A percentile compares a stretch with the other conserved stretches of the same genome.
phyloP scores from a whole-genome alignment of 2,329 filamentous ascomycete species.

The Ascochyta lentis region DNA sequence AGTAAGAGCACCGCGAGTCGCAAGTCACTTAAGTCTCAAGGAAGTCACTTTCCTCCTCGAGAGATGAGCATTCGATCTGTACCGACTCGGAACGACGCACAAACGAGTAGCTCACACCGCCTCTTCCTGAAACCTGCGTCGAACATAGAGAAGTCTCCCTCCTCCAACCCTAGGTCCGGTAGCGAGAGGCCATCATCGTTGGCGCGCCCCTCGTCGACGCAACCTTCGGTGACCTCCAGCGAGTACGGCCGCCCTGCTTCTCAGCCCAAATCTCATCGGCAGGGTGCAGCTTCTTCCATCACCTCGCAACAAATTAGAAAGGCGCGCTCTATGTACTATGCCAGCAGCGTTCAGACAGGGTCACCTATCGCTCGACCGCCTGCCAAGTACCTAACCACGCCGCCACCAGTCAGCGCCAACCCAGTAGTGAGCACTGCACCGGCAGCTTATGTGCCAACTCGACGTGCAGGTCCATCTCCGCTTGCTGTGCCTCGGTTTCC shows the following conservation, averaged over 20 bases:
- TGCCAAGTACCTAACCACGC: slow-evolving; percentile 41
- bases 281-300: slow-evolving; percentile 33
- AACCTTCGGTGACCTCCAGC: slow-evolving; percentile 30
- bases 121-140: slow-evolving; percentile 19
- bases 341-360: slow-evolving; percentile 47
- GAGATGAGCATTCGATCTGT: slow-evolving; percentile 39
- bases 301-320: slow-evolving; percentile 48
- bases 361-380: slow-evolving; percentile 45
- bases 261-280: slow-evolving; percentile 33
- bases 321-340: slow-evolving; percentile 49
- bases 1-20: slow-evolving; percentile 46
- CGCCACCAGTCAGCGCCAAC: slow-evolving; percentile 19
- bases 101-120: slow-evolving; percentile 17
- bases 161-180: slow-evolving; percentile 24
- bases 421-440: slow-evolving; percentile 5
- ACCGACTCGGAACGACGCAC: slow-evolving; percentile 22
- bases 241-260: slow-evolving; percentile 37
- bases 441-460: slow-evolving; percentile 6
- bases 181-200: neutral
- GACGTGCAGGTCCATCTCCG: slow-evolving; percentile 25
- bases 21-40: slow-evolving; percentile 41
- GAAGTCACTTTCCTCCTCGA: slow-evolving; percentile 47
- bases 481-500: slow-evolving; percentile 33
- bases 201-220: slow-evolving; percentile 23
- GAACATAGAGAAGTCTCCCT: slow-evolving; percentile 30